Base-by-base conservation (phyloP, 2,329 filamentous ascomycete species). In the Parastagonospora nodorum region DNA sequence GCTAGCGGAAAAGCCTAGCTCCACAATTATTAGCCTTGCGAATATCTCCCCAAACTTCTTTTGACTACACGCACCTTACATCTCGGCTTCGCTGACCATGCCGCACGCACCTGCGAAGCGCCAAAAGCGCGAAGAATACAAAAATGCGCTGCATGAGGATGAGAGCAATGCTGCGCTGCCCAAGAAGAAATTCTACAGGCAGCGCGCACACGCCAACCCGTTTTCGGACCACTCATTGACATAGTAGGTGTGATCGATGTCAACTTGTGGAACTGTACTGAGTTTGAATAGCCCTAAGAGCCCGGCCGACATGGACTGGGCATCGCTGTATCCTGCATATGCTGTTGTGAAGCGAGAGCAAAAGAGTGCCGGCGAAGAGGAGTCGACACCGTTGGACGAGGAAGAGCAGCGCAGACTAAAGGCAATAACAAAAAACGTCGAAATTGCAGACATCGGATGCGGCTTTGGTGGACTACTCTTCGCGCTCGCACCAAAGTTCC, bases 391-490 rank as follows among this genome's bases (percentile, higher is more conserved):
- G 16, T 42, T 38, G 28, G 41, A 41, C 32, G 55, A 63, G 39
- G 48, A 49, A 51, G 41, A 60, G 45, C 48, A 52, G 36, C 49
- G 40, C 30, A 50, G 45, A 43, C 16, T 16, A 16, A 63, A 64
- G 28, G 54, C 63, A 33, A 74, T 89, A 54, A 79, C 77, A 30
- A 88, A 89, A 71, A 81, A 90, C 53, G 88, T 99, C 40, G 92
- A 97, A 71, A 86, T 99, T 39, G 92, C 93, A 58, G 94, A 99
- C 76, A 97, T 99, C 70, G 94, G 94, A 24, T 99, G 94, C 73
- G 94, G 94, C 5, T 99, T 96, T 73, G 94, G 94, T 40, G 94
- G 94, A 6, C 79, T 99, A 49, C 81, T 96, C 3, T 88, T 97
- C 58, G 92, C 91, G 5, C 82, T 99, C 40, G 87, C 90, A 10